These are phyloP conservation scores for Verticillium alfalfae DNA, from an alignment of 2,329 filamentous ascomycete species.

Conservation along the genomic window DNA sequence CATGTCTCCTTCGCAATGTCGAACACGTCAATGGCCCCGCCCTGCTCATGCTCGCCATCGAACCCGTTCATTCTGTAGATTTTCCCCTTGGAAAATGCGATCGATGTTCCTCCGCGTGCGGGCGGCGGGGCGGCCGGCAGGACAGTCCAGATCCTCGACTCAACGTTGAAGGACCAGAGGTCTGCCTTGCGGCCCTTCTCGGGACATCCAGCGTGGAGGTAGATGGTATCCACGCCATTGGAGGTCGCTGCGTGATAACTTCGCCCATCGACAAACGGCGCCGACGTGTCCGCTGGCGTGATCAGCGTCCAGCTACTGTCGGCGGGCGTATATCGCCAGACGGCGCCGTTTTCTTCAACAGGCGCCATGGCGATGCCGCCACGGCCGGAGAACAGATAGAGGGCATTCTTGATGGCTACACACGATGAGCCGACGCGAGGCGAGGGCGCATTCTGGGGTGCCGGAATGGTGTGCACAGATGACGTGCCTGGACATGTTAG, in stretches of 20 bases:
- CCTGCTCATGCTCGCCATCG: slow-evolving; percentile 54
- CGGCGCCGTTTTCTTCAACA: slow-evolving; percentile 48
- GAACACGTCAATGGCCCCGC: slow-evolving; percentile 48
- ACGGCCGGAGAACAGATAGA: slow-evolving; percentile 60
- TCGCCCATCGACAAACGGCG: slow-evolving; percentile 36
- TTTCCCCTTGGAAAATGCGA: slow-evolving; percentile 27
- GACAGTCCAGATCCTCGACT: slow-evolving; percentile 40
- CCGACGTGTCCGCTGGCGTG: slow-evolving; percentile 25
- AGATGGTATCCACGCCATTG: slow-evolving; percentile 37
- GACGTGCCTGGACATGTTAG: not conserved
- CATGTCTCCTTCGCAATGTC: slow-evolving; percentile 17
- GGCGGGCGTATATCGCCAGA: slow-evolving; percentile 49
- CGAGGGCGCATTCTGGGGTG: slow-evolving; percentile 27
- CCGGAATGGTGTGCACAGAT: slow-evolving; percentile 11
- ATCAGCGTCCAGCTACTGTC: slow-evolving; percentile 38
- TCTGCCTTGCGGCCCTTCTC: slow-evolving; percentile 50
- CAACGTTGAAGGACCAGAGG: slow-evolving; percentile 53
- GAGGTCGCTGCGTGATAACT: slow-evolving; percentile 52
- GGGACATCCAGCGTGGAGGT: slow-evolving; percentile 57
- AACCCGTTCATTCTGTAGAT: slow-evolving; percentile 61
- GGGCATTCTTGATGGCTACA: slow-evolving; percentile 33
- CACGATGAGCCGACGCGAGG: slow-evolving; percentile 53
- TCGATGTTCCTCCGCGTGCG: slow-evolving; percentile 46
- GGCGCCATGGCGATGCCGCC: slow-evolving; percentile 55
- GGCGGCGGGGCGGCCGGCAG: slow-evolving; percentile 47